A percentile compares a stretch with the other conserved stretches of the same genome.
phyloP scores from a whole-genome alignment of 1,284 basidiomycete genomes.

The Ustilago esculenta region DNA sequence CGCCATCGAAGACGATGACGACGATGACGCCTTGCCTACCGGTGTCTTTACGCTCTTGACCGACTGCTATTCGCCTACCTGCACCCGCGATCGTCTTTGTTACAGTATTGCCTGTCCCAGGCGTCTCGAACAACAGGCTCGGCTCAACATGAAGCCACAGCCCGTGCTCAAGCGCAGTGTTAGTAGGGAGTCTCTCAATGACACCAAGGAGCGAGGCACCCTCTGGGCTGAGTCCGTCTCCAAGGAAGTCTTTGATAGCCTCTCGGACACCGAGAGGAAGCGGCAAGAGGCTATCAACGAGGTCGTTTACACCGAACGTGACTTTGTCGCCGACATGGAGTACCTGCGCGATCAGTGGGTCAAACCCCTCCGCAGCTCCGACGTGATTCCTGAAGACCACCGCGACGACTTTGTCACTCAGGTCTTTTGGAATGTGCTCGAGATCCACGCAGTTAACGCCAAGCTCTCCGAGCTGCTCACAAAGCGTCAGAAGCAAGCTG shows the following conservation, averaged over 20 bases:
- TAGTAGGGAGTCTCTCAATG: slow-evolving; percentile 82
- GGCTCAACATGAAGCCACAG: slow-evolving; percentile 86
- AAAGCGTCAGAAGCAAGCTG: slow-evolving; percentile 92
- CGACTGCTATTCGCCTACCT: slow-evolving; percentile 98
- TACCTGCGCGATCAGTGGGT: slow-evolving; percentile 95
- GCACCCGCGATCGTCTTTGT: slow-evolving; percentile 88
- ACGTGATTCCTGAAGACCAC: slow-evolving; percentile 80
- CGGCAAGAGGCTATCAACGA: slow-evolving; percentile 99
- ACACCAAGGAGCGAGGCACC: slow-evolving; percentile 76
- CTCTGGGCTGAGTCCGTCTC: slow-evolving; percentile 97
- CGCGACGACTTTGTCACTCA: slow-evolving; percentile 89
- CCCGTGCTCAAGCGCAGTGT: slow-evolving; percentile 80
- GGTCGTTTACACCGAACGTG: slow-evolving; percentile 96
- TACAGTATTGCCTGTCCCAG: slow-evolving; percentile 97
- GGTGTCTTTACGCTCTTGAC: slow-evolving; percentile 97
- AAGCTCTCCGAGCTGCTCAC: slow-evolving; percentile 90
- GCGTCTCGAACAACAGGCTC: slow-evolving; percentile 89
- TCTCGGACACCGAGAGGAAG: slow-evolving; percentile 91
- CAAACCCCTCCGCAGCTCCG: slow-evolving; percentile 78
- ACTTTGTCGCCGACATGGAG: slow-evolving; percentile 97
- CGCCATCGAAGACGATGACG: slow-evolving; percentile 66
- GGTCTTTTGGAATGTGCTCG: slow-evolving; percentile 97
- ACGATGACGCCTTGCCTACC: slow-evolving; percentile 77
- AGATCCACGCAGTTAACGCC: slow-evolving; percentile 90
- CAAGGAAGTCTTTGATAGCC: slow-evolving; percentile 89